Evolutionary conservation across 1,139 yeast species (phyloP), one percentile per base, ranked within the genome.

Genomic region (Scheffersomyces titani): DNA sequence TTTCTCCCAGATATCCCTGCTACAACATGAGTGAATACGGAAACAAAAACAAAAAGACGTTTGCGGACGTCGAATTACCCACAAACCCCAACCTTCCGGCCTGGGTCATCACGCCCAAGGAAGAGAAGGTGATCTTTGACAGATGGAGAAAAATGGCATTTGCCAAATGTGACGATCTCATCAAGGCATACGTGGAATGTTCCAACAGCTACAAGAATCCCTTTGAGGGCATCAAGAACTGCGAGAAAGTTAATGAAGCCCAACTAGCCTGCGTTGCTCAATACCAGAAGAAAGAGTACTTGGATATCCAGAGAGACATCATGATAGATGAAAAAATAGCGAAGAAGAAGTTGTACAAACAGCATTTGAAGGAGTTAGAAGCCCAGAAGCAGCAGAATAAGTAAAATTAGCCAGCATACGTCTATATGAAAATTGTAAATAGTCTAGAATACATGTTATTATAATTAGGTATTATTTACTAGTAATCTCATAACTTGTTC

Each of bases 91-190:
- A 73, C 62, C 72, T 90, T 50, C 97, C 97, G 1, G 78, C 86
- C 16, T 92, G 98, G 98, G 84, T 91, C 64, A 78, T 92, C 49
- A 86, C 96, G 0, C 97, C 97, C 3, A 83, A 83, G 63, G 98
- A 92, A 69, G 98, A 92, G 69, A 88, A 88, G 72, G 85, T 88
- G 63, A 87, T 92, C 45, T 85, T 92, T 63, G 87, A 86, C 64
- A 83, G 92, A 65, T 87, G 96, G 86, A 89, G 92, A 72, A 85
- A 81, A 60, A 83, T 82, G 69, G 86, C 97, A 0, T 90, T 92
- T 75, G 80, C 82, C 52, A 75, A 77, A 60, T 92, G 98, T 71
- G 92, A 88, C 65, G 87, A 82, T 46, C 76, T 81, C 57, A 92
- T 90, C 53, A 79, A 78, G 65, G 82, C 72, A 7, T 79, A 77